Base-by-base conservation (phyloP, 345 rosid species). In the Lagerstroemia speciosa region DNA sequence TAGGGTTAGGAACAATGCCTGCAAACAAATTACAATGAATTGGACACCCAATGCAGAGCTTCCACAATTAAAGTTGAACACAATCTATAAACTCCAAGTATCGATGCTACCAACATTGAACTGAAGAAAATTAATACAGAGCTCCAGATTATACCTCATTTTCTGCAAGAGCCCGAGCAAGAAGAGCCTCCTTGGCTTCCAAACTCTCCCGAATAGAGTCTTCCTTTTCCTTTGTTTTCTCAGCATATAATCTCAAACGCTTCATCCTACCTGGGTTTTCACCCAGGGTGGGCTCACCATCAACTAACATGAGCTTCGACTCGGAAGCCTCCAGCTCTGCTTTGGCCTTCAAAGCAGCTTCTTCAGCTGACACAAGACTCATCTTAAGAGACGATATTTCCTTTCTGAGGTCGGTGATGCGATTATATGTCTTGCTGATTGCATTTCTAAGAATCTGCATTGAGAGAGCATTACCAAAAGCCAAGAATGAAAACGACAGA, bases 201-300 rank as follows among this genome's bases (percentile, higher is more conserved):
- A 88, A 77, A 33, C 91, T 83, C 24, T 94, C 97, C 34, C 76
- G 68, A 1, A 81, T 72, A 37, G 96, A 88, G 46, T 83, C 63
- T 72, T 81, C 98, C 58, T 81, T 88, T 58, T 91, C 96, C 72
- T 76, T 83, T 61, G 89, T 52, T 70, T 79, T 89, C 46, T 88
- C 97, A 65, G 88, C 87, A 30, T 81, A 78, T 70, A 87, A 73
- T 75, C 82, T 89, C 79, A 94, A 75, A 60, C 85, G 97, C 77
- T 82, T 92, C 84, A 92, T 77, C 82, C 81, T 88, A 0, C 66
- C 91, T 66, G 98, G 97, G 67, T 87, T 92, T 29, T 87, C 99
- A 70, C 98, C 98, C 61, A 91, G 85, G 61, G 91, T 89, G 31
- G 99, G 98, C 74, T 89, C 88, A 79, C 99, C 99, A 33, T 85